These are phyloP conservation scores for Echinosophora koreensis DNA, from an alignment of 306 rosid species.

Conservation along the genomic window DNA sequence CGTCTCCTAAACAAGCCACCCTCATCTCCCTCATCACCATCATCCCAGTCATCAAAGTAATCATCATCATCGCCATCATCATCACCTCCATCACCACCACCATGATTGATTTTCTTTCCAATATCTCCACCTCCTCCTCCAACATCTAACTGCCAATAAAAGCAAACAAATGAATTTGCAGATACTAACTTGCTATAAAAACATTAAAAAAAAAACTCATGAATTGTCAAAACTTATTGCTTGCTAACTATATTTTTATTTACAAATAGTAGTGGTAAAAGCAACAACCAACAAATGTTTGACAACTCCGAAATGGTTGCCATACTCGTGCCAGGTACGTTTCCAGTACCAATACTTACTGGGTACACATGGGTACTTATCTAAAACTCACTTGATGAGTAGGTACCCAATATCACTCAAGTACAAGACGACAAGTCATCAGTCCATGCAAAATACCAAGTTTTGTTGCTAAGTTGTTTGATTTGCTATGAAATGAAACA, in stretches of 20 bases:
- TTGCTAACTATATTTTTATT: too few relatives aligned
- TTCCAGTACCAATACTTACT: neutral
- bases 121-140: slow-evolving; percentile 97
- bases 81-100: slow-evolving; percentile 99
- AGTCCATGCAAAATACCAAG: neutral
- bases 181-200: slow-evolving; percentile 8
- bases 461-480: neutral
- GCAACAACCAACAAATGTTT: too few relatives aligned
- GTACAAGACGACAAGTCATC: neutral
- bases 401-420: neutral
- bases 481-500: neutral
- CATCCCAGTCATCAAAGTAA: slow-evolving; percentile 96
- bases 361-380: neutral
- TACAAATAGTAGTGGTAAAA: too few relatives aligned
- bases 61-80: slow-evolving; percentile 95
- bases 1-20: slow-evolving; percentile 95
- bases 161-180: slow-evolving; percentile 15
- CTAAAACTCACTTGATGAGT: neutral
- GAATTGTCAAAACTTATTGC: neutral
- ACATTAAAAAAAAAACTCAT: neutral
- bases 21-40: slow-evolving; percentile 97
- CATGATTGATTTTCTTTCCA: slow-evolving; percentile 85
- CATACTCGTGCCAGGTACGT: neutral
- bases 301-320: too few relatives aligned
- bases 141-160: slow-evolving; percentile 68